Percentiles rank a stretch among this genome's conserved stretches.
These are phyloP conservation scores for Leishmania lainsoni DNA, from an alignment of 208 protist genomes.

Conservation along the genomic window DNA sequence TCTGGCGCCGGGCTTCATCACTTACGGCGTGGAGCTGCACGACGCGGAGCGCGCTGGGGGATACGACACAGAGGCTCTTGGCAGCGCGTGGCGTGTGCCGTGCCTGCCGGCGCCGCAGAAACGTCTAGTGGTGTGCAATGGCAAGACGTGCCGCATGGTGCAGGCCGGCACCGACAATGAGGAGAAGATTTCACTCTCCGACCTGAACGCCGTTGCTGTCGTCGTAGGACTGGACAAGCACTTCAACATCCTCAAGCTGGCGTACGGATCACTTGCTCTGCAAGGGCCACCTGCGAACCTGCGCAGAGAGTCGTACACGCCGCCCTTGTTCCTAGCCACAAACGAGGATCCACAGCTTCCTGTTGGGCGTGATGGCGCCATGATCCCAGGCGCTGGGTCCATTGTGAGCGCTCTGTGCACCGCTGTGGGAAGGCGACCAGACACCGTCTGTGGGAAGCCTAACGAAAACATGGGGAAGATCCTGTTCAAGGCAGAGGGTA, in stretches of 20 bases:
- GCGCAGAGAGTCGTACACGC: not conserved
- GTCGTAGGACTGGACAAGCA: slow-evolving; percentile 68
- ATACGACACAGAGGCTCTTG: slow-evolving; percentile 33
- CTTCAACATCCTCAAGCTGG: slow-evolving; percentile 70
- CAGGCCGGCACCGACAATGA: slow-evolving; percentile 20
- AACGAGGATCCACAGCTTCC: slow-evolving; percentile 81
- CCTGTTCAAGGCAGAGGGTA: slow-evolving; percentile 55
- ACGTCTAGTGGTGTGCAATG: slow-evolving; percentile 39
- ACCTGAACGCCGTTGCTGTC: slow-evolving; percentile 63
- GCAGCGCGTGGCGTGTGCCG: slow-evolving; percentile 35
- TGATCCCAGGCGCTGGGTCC: slow-evolving; percentile 60
- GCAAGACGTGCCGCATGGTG: slow-evolving; percentile 30
- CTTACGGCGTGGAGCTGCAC: slow-evolving; percentile 75
- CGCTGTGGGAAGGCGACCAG: slow-evolving; percentile 36
- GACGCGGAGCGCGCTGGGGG: slow-evolving; percentile 44
- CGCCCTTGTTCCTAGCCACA: slow-evolving; percentile 60
- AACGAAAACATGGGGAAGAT: slow-evolving; percentile 55
- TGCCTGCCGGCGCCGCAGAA: slow-evolving; percentile 19
- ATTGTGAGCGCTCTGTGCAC: slow-evolving; percentile 48
- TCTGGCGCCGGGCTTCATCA: slow-evolving; percentile 67
- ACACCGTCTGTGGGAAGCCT: slow-evolving; percentile 76
- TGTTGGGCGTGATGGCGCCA: slow-evolving; percentile 31
- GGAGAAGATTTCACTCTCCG: slow-evolving; percentile 48
- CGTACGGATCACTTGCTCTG: slow-evolving; percentile 47
- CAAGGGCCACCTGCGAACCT: slow-evolving; percentile 27